Evolutionary conservation across 208 protist species (phyloP).

Genomic region (Tritrichomonas foetus): DNA sequence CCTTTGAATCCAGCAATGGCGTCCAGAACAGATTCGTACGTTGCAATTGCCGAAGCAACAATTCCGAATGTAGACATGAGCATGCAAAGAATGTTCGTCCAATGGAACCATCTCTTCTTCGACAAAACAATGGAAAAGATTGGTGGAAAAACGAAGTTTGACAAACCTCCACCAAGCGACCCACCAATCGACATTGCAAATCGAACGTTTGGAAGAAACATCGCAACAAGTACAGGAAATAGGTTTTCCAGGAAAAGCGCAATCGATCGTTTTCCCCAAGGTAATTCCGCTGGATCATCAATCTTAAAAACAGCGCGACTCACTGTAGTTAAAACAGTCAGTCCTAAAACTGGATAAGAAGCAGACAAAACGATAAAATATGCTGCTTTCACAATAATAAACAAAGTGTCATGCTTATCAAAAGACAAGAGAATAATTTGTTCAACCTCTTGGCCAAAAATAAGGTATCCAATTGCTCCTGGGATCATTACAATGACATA

Average conservation of each 20-base stretch:
- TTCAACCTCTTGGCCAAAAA: neutral
- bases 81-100: neutral
- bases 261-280: neutral
- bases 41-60: neutral
- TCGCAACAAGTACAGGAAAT: neutral
- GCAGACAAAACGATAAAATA: neutral
- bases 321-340: neutral
- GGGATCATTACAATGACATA: neutral
- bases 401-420: neutral
- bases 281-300: neutral
- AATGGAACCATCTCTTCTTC: neutral
- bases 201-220: neutral
- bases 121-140: neutral
- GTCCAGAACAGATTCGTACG: neutral
- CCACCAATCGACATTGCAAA: neutral
- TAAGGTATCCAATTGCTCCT: neutral
- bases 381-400: neutral
- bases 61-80: neutral
- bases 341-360: neutral
- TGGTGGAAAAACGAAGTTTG: neutral
- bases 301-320: neutral
- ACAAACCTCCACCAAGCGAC: neutral
- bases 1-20: neutral
- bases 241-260: neutral
- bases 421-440: neutral